Evolutionary conservation across 495 filamentous ascomycete genomes (phyloP).

Genomic region (Neurospora terricola): DNA sequence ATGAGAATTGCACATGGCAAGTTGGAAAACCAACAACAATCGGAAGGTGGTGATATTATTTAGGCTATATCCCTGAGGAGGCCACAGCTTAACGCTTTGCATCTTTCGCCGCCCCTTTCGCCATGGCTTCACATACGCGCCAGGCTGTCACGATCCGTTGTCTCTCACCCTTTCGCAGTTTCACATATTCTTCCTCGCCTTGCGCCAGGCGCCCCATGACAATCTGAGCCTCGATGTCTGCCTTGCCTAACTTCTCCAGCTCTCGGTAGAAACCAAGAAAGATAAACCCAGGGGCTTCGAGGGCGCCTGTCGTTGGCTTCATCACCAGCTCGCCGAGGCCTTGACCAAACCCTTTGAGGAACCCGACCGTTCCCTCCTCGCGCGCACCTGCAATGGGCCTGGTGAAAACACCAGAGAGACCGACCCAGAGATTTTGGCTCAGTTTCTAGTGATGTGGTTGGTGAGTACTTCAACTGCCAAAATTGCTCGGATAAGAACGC

Average conservation of each 20-base stretch:
- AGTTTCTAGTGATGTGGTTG: constrained; percentile 37
- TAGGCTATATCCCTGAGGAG: neutral
- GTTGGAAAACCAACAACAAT: neutral
- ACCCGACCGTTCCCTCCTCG: constrained; percentile 41
- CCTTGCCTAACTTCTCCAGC: constrained; percentile 29
- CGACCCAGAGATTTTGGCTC: constrained; percentile 53
- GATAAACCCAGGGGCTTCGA: constrained; percentile 29
- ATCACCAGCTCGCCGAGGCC: constrained; percentile 57
- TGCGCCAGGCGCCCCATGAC: neutral
- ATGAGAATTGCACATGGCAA: neutral
- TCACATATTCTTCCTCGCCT: neutral
- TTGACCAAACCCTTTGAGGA: constrained; percentile 53
- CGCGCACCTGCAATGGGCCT: constrained; percentile 51
- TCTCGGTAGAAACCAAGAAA: constrained; percentile 40
- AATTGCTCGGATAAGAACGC: neutral
- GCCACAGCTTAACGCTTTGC: neutral
- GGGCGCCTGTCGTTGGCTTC: constrained; percentile 48
- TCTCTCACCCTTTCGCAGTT: neutral
- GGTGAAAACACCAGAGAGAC: constrained; percentile 52
- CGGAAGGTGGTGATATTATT: neutral
- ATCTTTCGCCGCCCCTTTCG: neutral
- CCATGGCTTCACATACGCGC: neutral
- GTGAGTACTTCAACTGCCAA: neutral
- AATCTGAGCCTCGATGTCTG: constrained; percentile 3
- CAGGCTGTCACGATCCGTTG: neutral